Base-by-base conservation (phyloP, 2,329 filamentous ascomycete genomes). In the Neonectria sp. region DNA sequence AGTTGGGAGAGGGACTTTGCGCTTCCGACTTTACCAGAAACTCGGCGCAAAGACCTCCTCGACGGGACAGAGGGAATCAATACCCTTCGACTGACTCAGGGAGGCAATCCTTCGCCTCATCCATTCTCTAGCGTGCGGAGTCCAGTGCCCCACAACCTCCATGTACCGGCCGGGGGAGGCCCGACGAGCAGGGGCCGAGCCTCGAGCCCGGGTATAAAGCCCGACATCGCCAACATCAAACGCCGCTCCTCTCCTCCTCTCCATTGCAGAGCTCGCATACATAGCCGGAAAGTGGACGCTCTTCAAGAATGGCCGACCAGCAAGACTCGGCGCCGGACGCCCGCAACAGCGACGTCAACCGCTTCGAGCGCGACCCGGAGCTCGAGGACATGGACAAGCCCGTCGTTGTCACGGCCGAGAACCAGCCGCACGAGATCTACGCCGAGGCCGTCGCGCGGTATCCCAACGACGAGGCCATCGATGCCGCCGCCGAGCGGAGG, bases 381-480 rank as follows among this genome's bases (percentile, higher is more conserved):
- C 24, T 29, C 17, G 56, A 58, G 11, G 61, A 60, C 43, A 27
- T 40, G 12, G 62, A 65, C 56, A 65, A 65, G 33, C 62, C 55
- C 7, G 40, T 29, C 27, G 62, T 55, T 17, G 40, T 65, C 17
- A 21, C 56, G 17, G 49, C 55, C 27, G 68, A 69, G 9, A 71
- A 62, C 31, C 65, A 63, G 9, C 65, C 65, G 5, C 61, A 66
- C 6, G 76, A 78, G 29, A 77, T 82, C 6, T 82, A 82, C 63
- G 60, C 70, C 17, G 74, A 81, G 63, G 80, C 80, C 7, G 68
- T 82, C n/a, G 73, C 74, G 13, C 69, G 78, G 27, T 82, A 81
- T 52, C 80, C 80, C 6, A 77, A 73, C 29, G 80, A 82, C 59
- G 79, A 82, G 55, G 72, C 76, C 24, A 82, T 83, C 51, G 78